Conservation (phyloP, 2,329 filamentous ascomycete species). For the Cladorrhinum sp. region DNA sequence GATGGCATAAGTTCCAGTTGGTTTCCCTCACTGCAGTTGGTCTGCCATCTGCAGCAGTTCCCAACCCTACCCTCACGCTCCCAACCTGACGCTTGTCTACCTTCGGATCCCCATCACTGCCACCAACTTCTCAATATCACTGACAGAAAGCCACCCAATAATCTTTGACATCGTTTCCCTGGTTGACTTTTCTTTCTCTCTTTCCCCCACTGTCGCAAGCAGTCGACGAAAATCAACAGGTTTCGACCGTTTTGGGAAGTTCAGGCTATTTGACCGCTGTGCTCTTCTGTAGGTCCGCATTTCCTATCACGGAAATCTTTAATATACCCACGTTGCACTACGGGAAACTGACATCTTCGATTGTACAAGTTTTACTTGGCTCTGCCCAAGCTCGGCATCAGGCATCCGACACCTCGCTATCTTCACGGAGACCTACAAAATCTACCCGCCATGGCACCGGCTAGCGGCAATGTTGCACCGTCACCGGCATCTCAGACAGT, state of each 20-base stretch:
- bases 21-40: not conserved
- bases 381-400: conserved; percentile 13
- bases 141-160: no score
- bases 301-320: conserved; percentile 24
- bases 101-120: not conserved
- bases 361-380: conserved; percentile 9
- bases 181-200: not conserved
- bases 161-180: no score
- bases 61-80: not conserved
- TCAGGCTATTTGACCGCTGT: conserved; percentile 26
- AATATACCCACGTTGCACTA: conserved; percentile 18
- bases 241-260: conserved; percentile 14
- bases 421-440: conserved; percentile 9
- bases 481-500: conserved; percentile 19
- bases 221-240: not conserved
- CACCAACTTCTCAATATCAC: no score
- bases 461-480: conserved; percentile 12
- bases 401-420: conserved; percentile 11
- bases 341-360: conserved; percentile 14
- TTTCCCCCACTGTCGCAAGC: not conserved
- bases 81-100: not conserved
- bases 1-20: not conserved
- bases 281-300: conserved; percentile 19
- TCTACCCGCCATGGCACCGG: conserved; percentile 22
- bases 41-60: not conserved